Evolutionary conservation across 768 basidiomycete species (phyloP).

Genomic region (Suillus subluteus): DNA sequence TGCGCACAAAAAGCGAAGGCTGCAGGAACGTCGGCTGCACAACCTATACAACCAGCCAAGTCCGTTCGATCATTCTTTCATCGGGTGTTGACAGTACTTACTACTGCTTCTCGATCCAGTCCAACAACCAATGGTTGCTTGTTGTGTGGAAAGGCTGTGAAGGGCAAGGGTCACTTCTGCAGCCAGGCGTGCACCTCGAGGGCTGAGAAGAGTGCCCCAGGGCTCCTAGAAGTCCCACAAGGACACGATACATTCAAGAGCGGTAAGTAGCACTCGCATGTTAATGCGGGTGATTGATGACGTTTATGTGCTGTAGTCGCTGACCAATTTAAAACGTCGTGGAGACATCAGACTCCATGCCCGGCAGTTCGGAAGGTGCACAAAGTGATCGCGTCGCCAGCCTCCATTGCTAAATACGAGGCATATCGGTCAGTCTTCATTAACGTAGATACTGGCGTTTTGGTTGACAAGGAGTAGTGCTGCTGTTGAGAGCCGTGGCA

Average conservation of each 20-base stretch:
- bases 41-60: constrained; percentile 30
- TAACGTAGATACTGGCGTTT: not conserved
- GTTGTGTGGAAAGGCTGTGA: constrained; percentile 60
- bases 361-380: constrained; percentile 64
- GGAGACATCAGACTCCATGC: constrained; percentile 63
- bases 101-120: constrained; percentile 35
- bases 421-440: constrained; percentile 54
- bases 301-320: constrained; percentile 43
- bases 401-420: constrained; percentile 57
- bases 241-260: constrained; percentile 67
- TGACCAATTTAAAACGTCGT: constrained; percentile 70
- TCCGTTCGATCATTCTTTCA: constrained; percentile 28
- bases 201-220: constrained; percentile 57
- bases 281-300: not conserved
- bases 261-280: constrained; percentile 43
- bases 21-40: constrained; percentile 21
- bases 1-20: constrained; percentile 54
- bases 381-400: constrained; percentile 59
- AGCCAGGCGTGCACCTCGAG: constrained; percentile 55
- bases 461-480: constrained; percentile 39
- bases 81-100: constrained; percentile 36
- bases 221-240: constrained; percentile 60
- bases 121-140: constrained; percentile 52
- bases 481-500: constrained; percentile 60
- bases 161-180: constrained; percentile 67